Evolutionary conservation across 805 yeast genomes (phyloP).

Genomic region (Teunomyces stri): DNA sequence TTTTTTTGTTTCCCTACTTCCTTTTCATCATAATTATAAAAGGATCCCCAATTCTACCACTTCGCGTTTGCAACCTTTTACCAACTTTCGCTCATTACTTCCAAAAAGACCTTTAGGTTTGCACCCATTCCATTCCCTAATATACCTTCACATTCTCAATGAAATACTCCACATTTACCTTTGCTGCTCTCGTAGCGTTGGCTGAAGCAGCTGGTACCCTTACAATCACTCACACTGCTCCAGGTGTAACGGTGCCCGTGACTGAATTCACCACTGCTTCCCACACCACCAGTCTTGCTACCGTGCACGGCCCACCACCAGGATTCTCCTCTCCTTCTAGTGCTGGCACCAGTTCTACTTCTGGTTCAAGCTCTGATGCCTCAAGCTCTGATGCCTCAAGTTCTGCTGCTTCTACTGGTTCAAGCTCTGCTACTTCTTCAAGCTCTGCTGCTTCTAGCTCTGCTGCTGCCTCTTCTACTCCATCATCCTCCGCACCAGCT

Average conservation of each 20-base stretch:
- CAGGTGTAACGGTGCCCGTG: constrained; percentile 23
- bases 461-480: constrained; percentile 4
- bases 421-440: constrained; percentile 5
- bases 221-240: constrained; percentile 24
- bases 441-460: constrained; percentile 4
- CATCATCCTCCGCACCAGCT: constrained; percentile 8
- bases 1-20: background rate
- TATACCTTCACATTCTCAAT: background rate
- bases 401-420: background rate
- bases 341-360: constrained; percentile 4
- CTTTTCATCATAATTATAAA: background rate
- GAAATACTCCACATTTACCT: background rate
- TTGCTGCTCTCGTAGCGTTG: constrained; percentile 4
- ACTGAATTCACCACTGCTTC: constrained; percentile 19
- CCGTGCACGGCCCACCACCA: constrained; percentile 21
- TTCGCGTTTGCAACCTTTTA: background rate
- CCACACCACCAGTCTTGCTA: constrained; percentile 13
- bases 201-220: constrained; percentile 7
- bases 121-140: background rate
- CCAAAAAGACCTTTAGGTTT: background rate
- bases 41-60: background rate
- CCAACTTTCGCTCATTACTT: background rate
- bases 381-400: constrained; percentile 8
- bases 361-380: constrained; percentile 8
- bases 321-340: constrained; percentile 6